Evolutionary conservation across 1,284 basidiomycete genomes (phyloP).

Genomic region (Apiotrichum montevideense): DNA sequence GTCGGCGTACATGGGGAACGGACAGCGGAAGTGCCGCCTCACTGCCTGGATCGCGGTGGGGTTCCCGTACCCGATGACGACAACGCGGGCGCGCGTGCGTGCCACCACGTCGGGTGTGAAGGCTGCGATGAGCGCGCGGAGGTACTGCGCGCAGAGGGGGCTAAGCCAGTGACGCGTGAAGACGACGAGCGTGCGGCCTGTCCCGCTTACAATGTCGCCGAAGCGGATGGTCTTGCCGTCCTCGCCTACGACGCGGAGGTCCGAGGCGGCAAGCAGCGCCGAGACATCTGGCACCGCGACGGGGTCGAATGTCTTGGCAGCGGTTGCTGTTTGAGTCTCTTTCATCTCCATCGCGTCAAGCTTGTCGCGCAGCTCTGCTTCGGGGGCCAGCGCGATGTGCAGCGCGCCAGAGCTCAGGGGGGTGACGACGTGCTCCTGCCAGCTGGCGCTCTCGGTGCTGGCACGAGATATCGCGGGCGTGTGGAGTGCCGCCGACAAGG

Average conservation of each 20-base stretch:
- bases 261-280: slow-evolving; percentile 56
- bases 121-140: slow-evolving; percentile 58
- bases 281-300: slow-evolving; percentile 13
- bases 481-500: background rate
- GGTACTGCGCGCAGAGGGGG: slow-evolving; percentile 75
- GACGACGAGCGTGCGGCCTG: slow-evolving; percentile 56
- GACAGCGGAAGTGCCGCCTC: slow-evolving; percentile 52
- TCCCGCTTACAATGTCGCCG: slow-evolving; percentile 60
- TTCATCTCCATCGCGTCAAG: background rate
- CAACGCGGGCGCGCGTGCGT: slow-evolving; percentile 47
- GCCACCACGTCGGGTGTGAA: slow-evolving; percentile 55
- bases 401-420: background rate
- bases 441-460: background rate
- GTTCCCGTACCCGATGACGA: slow-evolving; percentile 67
- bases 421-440: background rate
- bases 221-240: slow-evolving; percentile 63
- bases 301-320: slow-evolving; percentile 20
- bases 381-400: background rate
- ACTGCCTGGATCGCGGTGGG: slow-evolving; percentile 32
- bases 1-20: slow-evolving; percentile 65
- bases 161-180: slow-evolving; percentile 55
- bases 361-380: too few relatives aligned
- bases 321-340: background rate
- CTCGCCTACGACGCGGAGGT: slow-evolving; percentile 60
- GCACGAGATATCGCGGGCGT: too few relatives aligned